A percentile compares a stretch with the other conserved stretches of the same genome.
These are phyloP conservation scores for Cryphonectria japonica DNA, from an alignment of 2,329 filamentous ascomycete genomes.

Conservation along the genomic window DNA sequence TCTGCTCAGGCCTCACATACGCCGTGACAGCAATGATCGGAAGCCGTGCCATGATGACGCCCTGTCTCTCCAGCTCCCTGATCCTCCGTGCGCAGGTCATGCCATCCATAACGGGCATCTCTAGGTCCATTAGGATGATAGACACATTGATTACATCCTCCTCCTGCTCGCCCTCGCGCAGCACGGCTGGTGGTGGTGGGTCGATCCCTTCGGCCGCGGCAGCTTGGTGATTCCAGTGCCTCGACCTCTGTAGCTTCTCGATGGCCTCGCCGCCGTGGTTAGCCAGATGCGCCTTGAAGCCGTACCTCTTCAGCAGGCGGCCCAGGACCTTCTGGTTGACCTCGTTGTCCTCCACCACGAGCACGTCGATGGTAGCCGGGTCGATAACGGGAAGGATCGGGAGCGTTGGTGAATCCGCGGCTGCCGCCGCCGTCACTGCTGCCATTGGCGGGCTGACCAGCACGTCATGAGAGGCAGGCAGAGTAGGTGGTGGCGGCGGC, in stretches of 20 bases:
- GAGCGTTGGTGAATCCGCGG: background rate
- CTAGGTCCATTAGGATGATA: slow-evolving; percentile 78
- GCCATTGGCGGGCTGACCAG: background rate
- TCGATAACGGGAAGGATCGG: slow-evolving; percentile 35
- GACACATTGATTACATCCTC: slow-evolving; percentile 58
- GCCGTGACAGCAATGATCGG: slow-evolving; percentile 84
- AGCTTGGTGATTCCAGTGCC: slow-evolving; percentile 51
- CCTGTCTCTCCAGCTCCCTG: slow-evolving; percentile 66
- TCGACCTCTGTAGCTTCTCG: slow-evolving; percentile 57
- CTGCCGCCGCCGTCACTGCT: background rate
- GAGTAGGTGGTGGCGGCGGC: background rate
- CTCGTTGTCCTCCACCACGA: slow-evolving; percentile 71
- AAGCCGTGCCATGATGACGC: slow-evolving; percentile 66
- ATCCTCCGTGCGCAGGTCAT: slow-evolving; percentile 73
- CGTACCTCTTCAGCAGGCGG: slow-evolving; percentile 62
- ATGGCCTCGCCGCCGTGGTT: slow-evolving; percentile 65
- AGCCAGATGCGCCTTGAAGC: slow-evolving; percentile 64
- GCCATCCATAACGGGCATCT: slow-evolving; percentile 83
- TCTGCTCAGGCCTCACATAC: slow-evolving; percentile 76
- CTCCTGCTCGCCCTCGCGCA: slow-evolving; percentile 42
- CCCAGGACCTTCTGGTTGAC: slow-evolving; percentile 69
- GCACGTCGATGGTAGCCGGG: slow-evolving; percentile 53
- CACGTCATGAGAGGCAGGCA: background rate
- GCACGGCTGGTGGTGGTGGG: background rate
- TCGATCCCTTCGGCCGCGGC: slow-evolving; percentile 20